phyloP scores from a whole-genome alignment of 2,329 filamentous ascomycete species.

The Thelonectria blattea region DNA sequence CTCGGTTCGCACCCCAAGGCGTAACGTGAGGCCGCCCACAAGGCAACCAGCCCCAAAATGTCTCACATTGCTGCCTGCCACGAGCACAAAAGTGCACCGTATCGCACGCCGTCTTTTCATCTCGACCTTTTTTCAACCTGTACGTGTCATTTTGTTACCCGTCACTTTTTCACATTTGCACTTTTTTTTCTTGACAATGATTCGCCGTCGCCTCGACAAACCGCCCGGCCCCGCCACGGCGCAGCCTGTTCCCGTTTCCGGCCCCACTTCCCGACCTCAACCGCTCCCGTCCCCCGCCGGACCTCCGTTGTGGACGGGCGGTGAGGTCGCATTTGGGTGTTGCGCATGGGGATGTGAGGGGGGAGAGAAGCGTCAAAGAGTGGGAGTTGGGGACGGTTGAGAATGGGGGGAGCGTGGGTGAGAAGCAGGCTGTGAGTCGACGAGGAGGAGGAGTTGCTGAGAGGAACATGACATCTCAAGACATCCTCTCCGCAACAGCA shows the following conservation, averaged over 20 bases:
- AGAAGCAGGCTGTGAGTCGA: not conserved
- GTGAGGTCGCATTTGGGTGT: slow-evolving; percentile 47
- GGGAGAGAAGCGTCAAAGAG: slow-evolving; percentile 29
- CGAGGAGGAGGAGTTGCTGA: too few species aligned
- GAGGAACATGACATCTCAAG: slow-evolving; percentile 5
- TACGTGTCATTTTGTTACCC: not conserved
- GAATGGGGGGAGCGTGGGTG: not conserved
- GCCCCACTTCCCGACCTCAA: slow-evolving; percentile 2
- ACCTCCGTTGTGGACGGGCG: slow-evolving; percentile 20
- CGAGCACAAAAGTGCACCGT: slow-evolving; percentile 8
- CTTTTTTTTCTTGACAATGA: not conserved
- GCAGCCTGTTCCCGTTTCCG: not conserved
- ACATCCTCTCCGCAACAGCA: slow-evolving; percentile 34
- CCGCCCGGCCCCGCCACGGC: not conserved
- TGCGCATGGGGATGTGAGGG: slow-evolving; percentile 40
- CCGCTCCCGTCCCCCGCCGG: slow-evolving; percentile 4
- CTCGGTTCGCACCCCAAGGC: slow-evolving; percentile 9
- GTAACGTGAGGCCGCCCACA: slow-evolving; percentile 20
- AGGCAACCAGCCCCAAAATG: slow-evolving; percentile 22
- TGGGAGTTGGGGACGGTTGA: slow-evolving; percentile 34
- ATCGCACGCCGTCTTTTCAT: not conserved
- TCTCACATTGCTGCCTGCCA: slow-evolving; percentile 12
- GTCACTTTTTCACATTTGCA: not conserved
- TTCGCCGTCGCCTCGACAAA: not conserved
- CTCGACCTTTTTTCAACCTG: too few species aligned